Percentiles rank a stretch among this genome's conserved stretches.
Evolutionary conservation across 2,329 filamentous ascomycete genomes (phyloP).

Genomic region (Albifimbria verrucaria): DNA sequence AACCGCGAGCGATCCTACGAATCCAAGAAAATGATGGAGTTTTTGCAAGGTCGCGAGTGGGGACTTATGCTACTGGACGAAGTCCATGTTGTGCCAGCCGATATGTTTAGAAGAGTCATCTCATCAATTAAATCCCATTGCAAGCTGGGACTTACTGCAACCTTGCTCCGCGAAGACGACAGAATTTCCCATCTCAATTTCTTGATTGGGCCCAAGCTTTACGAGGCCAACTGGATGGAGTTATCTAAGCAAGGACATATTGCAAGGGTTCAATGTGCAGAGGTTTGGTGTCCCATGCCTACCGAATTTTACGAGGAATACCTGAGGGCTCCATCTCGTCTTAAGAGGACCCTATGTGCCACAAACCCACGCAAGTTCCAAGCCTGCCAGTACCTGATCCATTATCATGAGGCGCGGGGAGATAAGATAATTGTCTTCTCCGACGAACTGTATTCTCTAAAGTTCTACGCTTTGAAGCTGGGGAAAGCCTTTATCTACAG

Average conservation of each 20-base stretch:
- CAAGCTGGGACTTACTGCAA: conserved; percentile 86
- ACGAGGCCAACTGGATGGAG: conserved; percentile 97
- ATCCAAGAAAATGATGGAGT: conserved; percentile 90
- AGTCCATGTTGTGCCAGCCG: conserved; percentile 88
- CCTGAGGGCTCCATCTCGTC: conserved; percentile 53
- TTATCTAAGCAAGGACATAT: conserved; percentile 90
- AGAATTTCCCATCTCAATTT: conserved; percentile 94
- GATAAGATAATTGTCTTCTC: conserved; percentile 97
- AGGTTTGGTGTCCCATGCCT: conserved; percentile 96
- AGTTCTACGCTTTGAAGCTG: conserved; percentile 75
- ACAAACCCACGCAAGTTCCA: conserved; percentile 96
- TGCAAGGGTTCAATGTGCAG: conserved; percentile 87
- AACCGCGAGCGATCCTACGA: conserved; percentile 78
- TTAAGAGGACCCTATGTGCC: conserved; percentile 59
- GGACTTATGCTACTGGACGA: conserved; percentile 91
- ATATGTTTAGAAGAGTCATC: conserved; percentile 87
- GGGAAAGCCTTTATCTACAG: conserved; percentile 85
- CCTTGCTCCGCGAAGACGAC: conserved; percentile 85
- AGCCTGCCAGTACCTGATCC: conserved; percentile 87
- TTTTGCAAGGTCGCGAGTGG: conserved; percentile 80
- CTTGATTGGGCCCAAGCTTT: conserved; percentile 87
- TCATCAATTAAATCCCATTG: conserved; percentile 84
- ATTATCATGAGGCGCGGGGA: conserved; percentile 85
- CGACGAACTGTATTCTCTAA: conserved; percentile 85
- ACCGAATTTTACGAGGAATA: conserved; percentile 92